Percentiles rank a stretch among this genome's conserved stretches.
These are phyloP conservation scores for Lachancea waltii DNA, from an alignment of 805 yeast species.

Conservation along the genomic window DNA sequence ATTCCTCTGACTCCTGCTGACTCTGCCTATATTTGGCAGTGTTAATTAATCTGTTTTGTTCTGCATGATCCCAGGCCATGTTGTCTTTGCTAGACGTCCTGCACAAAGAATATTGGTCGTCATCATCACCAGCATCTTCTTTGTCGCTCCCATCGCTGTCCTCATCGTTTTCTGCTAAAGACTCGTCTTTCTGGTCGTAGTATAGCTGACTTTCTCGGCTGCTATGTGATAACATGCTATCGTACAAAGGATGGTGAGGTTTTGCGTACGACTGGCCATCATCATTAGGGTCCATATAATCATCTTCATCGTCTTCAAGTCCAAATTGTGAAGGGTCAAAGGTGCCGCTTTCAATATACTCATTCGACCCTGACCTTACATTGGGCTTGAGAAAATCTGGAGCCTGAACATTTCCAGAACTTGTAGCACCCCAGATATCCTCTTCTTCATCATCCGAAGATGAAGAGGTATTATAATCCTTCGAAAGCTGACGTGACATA, in stretches of 20 bases:
- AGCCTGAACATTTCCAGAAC: constrained; percentile 4
- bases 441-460: constrained; percentile 21
- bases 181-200: constrained; percentile 14
- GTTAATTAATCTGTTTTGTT: constrained; percentile 24
- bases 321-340: constrained; percentile 40
- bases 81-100: constrained; percentile 31
- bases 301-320: constrained; percentile 51
- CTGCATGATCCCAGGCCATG: constrained; percentile 27
- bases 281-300: constrained; percentile 73
- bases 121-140: constrained; percentile 27
- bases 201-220: constrained; percentile 3
- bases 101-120: constrained; percentile 28
- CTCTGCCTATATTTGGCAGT: constrained; percentile 22
- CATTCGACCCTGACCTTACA: constrained; percentile 1
- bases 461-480: constrained; percentile 7
- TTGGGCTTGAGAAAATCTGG: background rate
- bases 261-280: constrained; percentile 71
- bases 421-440: constrained; percentile 9
- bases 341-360: constrained; percentile 33
- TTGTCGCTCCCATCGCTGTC: constrained; percentile 16
- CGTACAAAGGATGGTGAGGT: constrained; percentile 52
- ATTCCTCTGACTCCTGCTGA: constrained; percentile 5
- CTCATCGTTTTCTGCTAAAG: constrained; percentile 18
- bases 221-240: constrained; percentile 28
- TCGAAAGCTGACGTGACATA: constrained; percentile 26